Conservation (phyloP, 345 rosid genomes). For the Trapa bicornis region DNA sequence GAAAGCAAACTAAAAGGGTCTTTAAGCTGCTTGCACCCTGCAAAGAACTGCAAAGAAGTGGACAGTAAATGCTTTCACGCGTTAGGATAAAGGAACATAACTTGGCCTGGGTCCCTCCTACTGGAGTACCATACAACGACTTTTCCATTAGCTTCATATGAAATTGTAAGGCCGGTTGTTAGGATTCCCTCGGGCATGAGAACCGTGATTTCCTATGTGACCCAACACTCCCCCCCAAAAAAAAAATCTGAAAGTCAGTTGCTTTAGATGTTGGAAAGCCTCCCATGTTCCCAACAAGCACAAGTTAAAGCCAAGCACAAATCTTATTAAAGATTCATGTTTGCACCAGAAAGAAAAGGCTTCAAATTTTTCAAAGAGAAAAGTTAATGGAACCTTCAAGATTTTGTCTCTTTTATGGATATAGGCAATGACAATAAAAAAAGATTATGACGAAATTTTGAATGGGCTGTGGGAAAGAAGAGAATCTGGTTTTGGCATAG, state of each 20-base stretch:
- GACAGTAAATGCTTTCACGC: neutral
- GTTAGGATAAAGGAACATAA: neutral
- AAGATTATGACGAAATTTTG: neutral
- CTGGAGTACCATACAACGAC: conserved; percentile 1
- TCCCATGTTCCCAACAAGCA: neutral
- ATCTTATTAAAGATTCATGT: neutral
- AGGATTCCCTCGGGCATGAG: neutral
- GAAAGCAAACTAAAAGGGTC: neutral
- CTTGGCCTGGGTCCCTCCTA: neutral
- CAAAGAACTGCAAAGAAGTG: neutral
- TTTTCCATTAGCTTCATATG: neutral
- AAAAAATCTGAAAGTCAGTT: neutral
- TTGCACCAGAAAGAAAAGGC: neutral
- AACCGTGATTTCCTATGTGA: neutral
- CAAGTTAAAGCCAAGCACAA: too few relatives aligned
- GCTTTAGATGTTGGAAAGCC: neutral
- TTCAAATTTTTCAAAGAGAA: neutral
- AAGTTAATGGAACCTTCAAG: neutral
- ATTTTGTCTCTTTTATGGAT: neutral
- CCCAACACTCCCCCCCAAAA: neutral
- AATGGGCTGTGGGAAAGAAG: neutral
- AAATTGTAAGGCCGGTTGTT: neutral
- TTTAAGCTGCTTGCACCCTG: neutral
- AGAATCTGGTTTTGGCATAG: neutral
- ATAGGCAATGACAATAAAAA: neutral